Evolutionary conservation across 2,329 filamentous ascomycete genomes (phyloP).

Genomic region (Fusarium sp.): DNA sequence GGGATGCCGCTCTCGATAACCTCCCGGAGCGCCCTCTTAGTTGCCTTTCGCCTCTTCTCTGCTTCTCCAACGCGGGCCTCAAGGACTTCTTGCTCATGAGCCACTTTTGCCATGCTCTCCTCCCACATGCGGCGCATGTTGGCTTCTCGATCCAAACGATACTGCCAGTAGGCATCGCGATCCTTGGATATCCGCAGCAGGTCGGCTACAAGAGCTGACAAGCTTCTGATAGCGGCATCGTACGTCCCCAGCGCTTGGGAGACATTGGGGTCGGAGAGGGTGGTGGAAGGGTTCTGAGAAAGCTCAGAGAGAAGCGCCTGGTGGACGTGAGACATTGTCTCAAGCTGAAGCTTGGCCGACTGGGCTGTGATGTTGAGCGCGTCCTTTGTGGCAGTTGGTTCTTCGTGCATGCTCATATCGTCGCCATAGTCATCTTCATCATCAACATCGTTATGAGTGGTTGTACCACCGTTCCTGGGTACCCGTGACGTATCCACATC

Average conservation of each 20-base stretch:
- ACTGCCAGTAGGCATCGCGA: conserved; percentile 97
- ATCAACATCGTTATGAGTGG: conserved; percentile 66
- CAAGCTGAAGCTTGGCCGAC: conserved; percentile 92
- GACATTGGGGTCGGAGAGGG: conserved; percentile 83
- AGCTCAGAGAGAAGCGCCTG: conserved; percentile 81
- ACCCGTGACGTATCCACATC: conserved; percentile 60
- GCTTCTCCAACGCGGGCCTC: conserved; percentile 91
- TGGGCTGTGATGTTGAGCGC: conserved; percentile 98
- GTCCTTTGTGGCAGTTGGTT: conserved; percentile 85
- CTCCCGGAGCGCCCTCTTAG: conserved; percentile 91
- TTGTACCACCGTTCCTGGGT: conserved; percentile 54
- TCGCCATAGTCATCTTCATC: conserved; percentile 83
- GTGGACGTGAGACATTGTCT: conserved; percentile 89
- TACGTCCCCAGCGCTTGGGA: conserved; percentile 87
- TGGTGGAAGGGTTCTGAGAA: conserved; percentile 76
- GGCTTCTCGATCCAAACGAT: conserved; percentile 90
- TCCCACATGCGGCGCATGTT: conserved; percentile 98
- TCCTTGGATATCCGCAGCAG: conserved; percentile 93
- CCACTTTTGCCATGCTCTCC: conserved; percentile 98
- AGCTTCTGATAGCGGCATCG: conserved; percentile 88
- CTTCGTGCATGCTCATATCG: conserved; percentile 83
- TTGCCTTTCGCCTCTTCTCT: conserved; percentile 89
- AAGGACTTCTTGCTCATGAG: conserved; percentile 91
- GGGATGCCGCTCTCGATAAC: conserved; percentile 75
- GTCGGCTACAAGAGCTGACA: conserved; percentile 88